Evolutionary conservation across 2,329 filamentous ascomycete genomes (phyloP).

Genomic region (Ophiocordyceps robertsii): DNA sequence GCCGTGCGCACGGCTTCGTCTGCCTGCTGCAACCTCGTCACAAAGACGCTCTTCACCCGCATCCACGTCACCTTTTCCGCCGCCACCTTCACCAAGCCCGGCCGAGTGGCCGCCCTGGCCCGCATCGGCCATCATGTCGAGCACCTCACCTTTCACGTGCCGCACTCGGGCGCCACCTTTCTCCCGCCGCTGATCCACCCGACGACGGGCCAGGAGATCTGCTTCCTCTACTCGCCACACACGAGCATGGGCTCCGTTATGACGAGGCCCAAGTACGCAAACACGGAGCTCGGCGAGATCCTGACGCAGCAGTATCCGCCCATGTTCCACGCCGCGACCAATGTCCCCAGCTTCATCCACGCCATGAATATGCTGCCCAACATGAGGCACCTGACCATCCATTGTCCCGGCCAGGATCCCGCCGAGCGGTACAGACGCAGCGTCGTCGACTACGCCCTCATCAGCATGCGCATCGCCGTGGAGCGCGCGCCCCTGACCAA

Average conservation of each 20-base stretch:
- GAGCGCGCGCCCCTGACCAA: slow-evolving; percentile 56
- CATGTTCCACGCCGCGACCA: slow-evolving; percentile 78
- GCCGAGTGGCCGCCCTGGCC: slow-evolving; percentile 59
- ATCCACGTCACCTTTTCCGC: slow-evolving; percentile 58
- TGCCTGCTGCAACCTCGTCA: slow-evolving; percentile 57
- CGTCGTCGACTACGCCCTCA: slow-evolving; percentile 78
- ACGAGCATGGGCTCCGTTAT: slow-evolving; percentile 48
- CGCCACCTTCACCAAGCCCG: slow-evolving; percentile 62
- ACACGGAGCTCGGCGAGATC: slow-evolving; percentile 64
- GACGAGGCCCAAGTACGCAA: slow-evolving; percentile 64
- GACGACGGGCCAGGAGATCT: slow-evolving; percentile 60
- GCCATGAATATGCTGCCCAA: slow-evolving; percentile 57
- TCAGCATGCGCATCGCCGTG: slow-evolving; percentile 71
- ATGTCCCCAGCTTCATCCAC: slow-evolving; percentile 71
- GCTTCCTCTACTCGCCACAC: slow-evolving; percentile 71
- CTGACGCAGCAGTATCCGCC: slow-evolving; percentile 80
- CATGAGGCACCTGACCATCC: slow-evolving; percentile 61
- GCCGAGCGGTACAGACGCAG: slow-evolving; percentile 59
- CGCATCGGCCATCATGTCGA: slow-evolving; percentile 69
- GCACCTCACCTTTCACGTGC: slow-evolving; percentile 63
- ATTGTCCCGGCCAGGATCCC: slow-evolving; percentile 59
- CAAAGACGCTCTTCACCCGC: slow-evolving; percentile 55
- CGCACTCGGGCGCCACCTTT: slow-evolving; percentile 67
- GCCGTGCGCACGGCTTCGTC: slow-evolving; percentile 53
- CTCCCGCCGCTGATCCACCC: slow-evolving; percentile 76